phyloP scores from a whole-genome alignment of 257 asterid genomes.

The Rehmannia glutinosa region DNA sequence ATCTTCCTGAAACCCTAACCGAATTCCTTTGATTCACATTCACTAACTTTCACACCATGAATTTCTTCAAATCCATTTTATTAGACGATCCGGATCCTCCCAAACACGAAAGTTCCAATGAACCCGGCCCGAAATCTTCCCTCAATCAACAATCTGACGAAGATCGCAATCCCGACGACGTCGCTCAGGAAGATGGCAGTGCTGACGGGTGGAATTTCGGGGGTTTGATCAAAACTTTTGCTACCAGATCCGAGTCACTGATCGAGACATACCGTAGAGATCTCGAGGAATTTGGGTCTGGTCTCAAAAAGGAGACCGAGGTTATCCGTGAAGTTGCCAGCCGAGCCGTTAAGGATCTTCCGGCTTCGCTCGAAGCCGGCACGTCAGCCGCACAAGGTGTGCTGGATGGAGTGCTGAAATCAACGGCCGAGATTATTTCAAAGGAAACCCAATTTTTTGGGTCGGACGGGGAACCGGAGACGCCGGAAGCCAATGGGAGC shows the following conservation, averaged over 20 bases:
- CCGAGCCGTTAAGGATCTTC: conserved; percentile 93
- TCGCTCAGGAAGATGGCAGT: too few relatives aligned
- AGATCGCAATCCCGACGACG: conserved; percentile 10
- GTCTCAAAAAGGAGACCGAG: conserved; percentile 72
- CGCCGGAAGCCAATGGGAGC: conserved; percentile 42
- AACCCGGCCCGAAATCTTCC: conserved; percentile 30
- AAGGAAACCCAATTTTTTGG: conserved; percentile 40
- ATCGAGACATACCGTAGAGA: conserved; percentile 75
- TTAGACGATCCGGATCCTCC: conserved; percentile 65
- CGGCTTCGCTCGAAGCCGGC: conserved; percentile 79
- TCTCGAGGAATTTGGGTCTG: conserved; percentile 74
- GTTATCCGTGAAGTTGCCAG: conserved; percentile 67
- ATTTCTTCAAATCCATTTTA: conserved; percentile 80
- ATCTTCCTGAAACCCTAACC: too few relatives aligned
- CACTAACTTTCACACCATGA: too few relatives aligned
- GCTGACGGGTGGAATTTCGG: conserved; percentile 67
- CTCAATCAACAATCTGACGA: conserved; percentile 3
- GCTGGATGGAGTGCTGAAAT: conserved; percentile 46
- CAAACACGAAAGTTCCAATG: conserved; percentile 18
- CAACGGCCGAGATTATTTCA: conserved; percentile 64
- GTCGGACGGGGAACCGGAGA: conserved; percentile 54
- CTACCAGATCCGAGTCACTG: conserved; percentile 66
- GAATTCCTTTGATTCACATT: too few relatives aligned
- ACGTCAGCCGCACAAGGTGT: conserved; percentile 55
- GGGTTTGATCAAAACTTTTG: conserved; percentile 46